These are phyloP conservation scores for Leishmania aethiopica DNA, from an alignment of 208 protist genomes.

Conservation along the genomic window DNA sequence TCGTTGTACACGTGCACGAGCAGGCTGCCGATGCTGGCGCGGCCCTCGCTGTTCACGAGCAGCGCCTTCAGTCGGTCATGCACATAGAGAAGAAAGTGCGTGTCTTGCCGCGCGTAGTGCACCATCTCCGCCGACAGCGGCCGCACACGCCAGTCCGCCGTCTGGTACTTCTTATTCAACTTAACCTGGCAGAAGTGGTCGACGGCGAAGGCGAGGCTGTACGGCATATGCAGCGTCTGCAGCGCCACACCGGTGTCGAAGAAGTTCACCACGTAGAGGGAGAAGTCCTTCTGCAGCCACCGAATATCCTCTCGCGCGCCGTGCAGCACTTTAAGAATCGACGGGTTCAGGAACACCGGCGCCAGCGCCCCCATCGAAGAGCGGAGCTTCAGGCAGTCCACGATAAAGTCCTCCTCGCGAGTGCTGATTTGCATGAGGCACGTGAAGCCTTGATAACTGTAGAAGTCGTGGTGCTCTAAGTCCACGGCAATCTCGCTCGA, in stretches of 20 bases:
- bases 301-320: constrained; percentile 96
- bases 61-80: constrained; percentile 92
- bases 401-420: constrained; percentile 94
- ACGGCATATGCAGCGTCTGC: constrained; percentile 91
- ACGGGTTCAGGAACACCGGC: constrained; percentile 90
- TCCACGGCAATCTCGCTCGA: constrained; percentile 94
- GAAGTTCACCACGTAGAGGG: constrained; percentile 98
- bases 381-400: constrained; percentile 96
- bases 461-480: constrained; percentile 95
- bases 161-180: constrained; percentile 97
- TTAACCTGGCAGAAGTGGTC: constrained; percentile 94
- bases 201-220: constrained; percentile 95
- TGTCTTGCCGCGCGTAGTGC: constrained; percentile 97
- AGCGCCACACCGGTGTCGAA: constrained; percentile 98
- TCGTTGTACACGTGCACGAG: constrained; percentile 86
- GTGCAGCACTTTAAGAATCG: constrained; percentile 97
- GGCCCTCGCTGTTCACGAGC: constrained; percentile 77
- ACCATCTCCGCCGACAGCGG: constrained; percentile 97
- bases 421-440: constrained; percentile 99
- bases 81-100: constrained; percentile 98
- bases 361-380: constrained; percentile 89
- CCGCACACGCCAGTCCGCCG: constrained; percentile 98
- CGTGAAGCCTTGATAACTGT: constrained; percentile 96
- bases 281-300: constrained; percentile 99
- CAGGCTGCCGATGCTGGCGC: constrained; percentile 81